Base-by-base conservation (phyloP, 305 asterid species). In the Nicotiana rustica region DNA sequence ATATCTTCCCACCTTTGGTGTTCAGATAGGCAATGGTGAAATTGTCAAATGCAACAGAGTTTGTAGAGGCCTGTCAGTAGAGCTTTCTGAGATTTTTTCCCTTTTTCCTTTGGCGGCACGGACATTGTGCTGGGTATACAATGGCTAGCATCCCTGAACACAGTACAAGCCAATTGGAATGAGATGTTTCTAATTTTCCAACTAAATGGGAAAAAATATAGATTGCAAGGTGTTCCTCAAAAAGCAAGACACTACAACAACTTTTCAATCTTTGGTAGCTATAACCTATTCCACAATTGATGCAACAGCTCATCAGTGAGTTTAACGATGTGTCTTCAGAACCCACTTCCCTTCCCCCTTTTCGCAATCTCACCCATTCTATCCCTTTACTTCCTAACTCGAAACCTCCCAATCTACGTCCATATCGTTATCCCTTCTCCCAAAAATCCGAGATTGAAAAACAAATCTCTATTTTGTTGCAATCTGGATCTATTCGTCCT, bases 21-120 rank as follows among this genome's bases (percentile, higher is more conserved):
- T 82, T 9, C 44, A 57, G 3, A 82, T 82, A 35, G 80, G 19
- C 4, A 71, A 70, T 6, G 59, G 81, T n/a, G 84, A 56, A 10
- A 59, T 69, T 4, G 33, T 70, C 29, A 31, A 29, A 15, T 82
- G 71, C 60, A 70, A 82, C 10, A 64, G 25, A 8, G 15, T 82
- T 73, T 82, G 73, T 15, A 9, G 67, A 2, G 36, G 33, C 38
- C 6, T 67, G 14, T 3, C 15, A 18, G 55, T 82, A 10, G 60
- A 57, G 14, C 18, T 66, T 13, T 38, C 21, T n/a, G 64, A 61
- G 7, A 80, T 80, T 25, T 1, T 33, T 33, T 33, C 36, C 4
- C 44, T 36, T 25, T 18, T 81, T 14, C 18, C 65, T 44, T 10
- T 71, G 81, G 73, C 7, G 64, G 64, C 2, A 25, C 25, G 25